Conservation (phyloP, 2,329 filamentous ascomycete species). For the Alternaria brassicae region DNA sequence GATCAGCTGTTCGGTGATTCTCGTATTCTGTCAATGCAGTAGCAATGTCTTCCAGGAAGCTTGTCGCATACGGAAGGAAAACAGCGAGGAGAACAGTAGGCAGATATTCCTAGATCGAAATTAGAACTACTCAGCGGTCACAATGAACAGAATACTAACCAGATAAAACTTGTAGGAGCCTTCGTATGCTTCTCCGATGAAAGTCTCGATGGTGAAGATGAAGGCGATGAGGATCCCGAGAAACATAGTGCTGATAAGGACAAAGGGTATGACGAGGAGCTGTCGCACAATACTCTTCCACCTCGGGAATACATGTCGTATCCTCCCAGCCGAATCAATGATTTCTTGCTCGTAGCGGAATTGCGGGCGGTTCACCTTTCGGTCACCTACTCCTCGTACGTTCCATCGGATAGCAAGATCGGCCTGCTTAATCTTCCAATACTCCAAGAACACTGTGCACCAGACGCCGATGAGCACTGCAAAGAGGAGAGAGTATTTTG, state of each 20-base stretch:
- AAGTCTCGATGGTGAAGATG: constrained; percentile 43
- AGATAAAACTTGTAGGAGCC: constrained; percentile 42
- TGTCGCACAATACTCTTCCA: constrained; percentile 43
- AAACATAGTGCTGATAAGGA: constrained; percentile 36
- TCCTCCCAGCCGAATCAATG: constrained; percentile 35
- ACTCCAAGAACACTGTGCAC: constrained; percentile 47
- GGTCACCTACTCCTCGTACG: constrained; percentile 38
- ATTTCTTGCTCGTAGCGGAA: constrained; percentile 35
- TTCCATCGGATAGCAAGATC: constrained; percentile 46
- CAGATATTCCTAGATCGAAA: constrained; percentile 36
- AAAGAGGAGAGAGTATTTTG: constrained; percentile 42
- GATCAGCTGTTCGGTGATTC: constrained; percentile 42
- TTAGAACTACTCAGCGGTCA: constrained; percentile 8
- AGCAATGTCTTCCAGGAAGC: constrained; percentile 36
- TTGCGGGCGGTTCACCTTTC: constrained; percentile 42
- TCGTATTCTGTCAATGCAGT: constrained; percentile 44
- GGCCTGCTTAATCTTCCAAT: constrained; percentile 45
- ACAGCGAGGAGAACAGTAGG: constrained; percentile 43
- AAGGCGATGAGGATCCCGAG: constrained; percentile 37
- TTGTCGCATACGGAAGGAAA: constrained; percentile 40
- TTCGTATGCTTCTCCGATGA: constrained; percentile 45
- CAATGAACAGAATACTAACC: constrained; percentile 13
- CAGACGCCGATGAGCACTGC: constrained; percentile 42
- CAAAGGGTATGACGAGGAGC: constrained; percentile 42
- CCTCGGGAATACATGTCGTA: constrained; percentile 37